Evolutionary conservation across 78 protist genomes (phyloP).

Genomic region (Dictyostelium purpureum): DNA sequence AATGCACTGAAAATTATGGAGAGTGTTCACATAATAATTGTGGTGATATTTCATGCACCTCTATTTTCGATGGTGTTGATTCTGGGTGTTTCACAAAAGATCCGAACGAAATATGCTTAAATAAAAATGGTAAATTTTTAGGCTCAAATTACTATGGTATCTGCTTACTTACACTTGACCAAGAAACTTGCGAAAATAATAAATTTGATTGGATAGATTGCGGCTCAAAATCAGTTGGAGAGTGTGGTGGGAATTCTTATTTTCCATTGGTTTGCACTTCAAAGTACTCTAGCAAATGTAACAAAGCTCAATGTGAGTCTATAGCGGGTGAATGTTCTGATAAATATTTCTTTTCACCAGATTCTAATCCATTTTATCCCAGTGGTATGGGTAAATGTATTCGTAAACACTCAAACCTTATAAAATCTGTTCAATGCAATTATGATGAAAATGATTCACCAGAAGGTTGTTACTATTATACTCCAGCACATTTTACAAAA

Average conservation of each 20-base stretch:
- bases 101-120: too few relatives aligned
- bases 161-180: too few relatives aligned
- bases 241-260: too few relatives aligned
- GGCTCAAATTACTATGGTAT: neutral
- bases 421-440: too few relatives aligned
- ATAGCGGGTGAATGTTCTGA: neutral
- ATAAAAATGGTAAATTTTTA: neutral
- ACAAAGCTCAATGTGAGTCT: neutral
- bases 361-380: neutral
- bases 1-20: neutral
- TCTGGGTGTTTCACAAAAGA: neutral
- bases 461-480: slow-evolving; percentile 10
- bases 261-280: neutral
- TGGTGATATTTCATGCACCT: neutral
- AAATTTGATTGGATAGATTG: neutral
- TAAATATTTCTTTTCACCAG: neutral
- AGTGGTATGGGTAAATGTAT: neutral
- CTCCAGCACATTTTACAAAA: too few relatives aligned
- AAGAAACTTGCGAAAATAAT: neutral
- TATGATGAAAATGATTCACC: neutral
- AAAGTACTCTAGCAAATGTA: neutral
- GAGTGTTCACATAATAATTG: neutral
- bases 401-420: neutral
- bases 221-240: neutral
- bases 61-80: neutral